Evolutionary conservation across 148 eudicot species (phyloP).

Genomic region (Vaccinium darrowii): DNA sequence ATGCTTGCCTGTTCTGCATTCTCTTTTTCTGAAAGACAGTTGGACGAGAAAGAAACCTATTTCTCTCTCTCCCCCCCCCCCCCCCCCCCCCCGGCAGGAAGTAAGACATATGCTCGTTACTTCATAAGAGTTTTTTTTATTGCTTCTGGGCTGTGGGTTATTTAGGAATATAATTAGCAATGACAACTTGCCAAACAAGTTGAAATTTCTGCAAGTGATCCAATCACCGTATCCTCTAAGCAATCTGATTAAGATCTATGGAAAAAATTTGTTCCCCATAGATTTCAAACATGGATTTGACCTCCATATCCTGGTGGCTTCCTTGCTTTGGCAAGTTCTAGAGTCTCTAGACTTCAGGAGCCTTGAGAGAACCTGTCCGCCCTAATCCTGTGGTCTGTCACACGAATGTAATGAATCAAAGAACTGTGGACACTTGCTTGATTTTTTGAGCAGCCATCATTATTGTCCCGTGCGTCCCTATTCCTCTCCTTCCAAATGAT

Average conservation of each 20-base stretch:
- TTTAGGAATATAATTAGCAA: neutral
- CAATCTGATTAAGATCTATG: neutral
- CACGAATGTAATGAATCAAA: too few relatives aligned
- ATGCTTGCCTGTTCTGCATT: neutral
- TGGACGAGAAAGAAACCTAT: neutral
- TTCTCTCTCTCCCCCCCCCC: neutral
- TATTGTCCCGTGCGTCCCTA: too few relatives aligned
- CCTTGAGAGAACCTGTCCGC: neutral
- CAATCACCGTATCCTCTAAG: neutral
- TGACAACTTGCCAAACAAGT: neutral
- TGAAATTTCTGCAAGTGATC: neutral
- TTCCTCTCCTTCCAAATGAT: too few relatives aligned
- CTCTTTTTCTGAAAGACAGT: neutral
- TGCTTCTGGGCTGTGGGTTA: neutral
- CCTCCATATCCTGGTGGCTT: neutral
- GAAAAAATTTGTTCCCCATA: neutral
- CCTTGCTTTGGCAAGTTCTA: neutral
- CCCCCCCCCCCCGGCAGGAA: too few relatives aligned
- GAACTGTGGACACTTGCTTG: too few relatives aligned
- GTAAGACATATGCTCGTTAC: neutral
- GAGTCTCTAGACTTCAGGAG: too few relatives aligned
- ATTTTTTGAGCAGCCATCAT: too few relatives aligned
- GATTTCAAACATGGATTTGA: neutral
- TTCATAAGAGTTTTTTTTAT: neutral
- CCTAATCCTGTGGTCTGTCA: too few relatives aligned